Conservation (phyloP, 495 filamentous ascomycete genomes). For the Aspergillus nidulans region DNA sequence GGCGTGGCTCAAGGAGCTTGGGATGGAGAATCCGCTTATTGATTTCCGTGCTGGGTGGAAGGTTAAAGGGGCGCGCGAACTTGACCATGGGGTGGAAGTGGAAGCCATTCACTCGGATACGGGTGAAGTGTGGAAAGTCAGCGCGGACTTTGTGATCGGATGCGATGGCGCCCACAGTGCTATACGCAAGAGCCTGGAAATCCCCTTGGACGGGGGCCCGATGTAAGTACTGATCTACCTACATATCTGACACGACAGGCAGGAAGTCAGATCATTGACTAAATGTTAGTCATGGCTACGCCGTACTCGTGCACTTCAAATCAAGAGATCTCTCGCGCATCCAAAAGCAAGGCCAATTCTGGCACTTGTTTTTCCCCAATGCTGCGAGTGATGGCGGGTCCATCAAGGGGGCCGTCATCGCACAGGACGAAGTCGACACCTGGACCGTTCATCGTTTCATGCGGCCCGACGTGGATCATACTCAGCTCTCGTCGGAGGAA, state of each 20-base stretch:
- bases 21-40: slow-evolving; percentile 1
- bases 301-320: slow-evolving; percentile 25
- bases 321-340: slow-evolving; percentile 19
- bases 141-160: slow-evolving; percentile 8
- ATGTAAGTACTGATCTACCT: neutral
- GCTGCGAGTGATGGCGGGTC: neutral
- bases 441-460: slow-evolving; percentile 24
- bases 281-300: too few species aligned
- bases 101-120: neutral
- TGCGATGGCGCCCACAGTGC: slow-evolving; percentile 19
- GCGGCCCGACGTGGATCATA: neutral
- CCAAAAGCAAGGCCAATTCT: slow-evolving; percentile 22
- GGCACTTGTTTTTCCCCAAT: slow-evolving; percentile 22
- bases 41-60: slow-evolving; percentile 10
- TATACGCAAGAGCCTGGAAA: slow-evolving; percentile 10
- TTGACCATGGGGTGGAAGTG: neutral
- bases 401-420: slow-evolving; percentile 11
- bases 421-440: slow-evolving; percentile 26
- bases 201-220: slow-evolving; percentile 15
- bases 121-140: neutral
- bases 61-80: neutral
- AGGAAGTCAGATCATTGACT: too few species aligned
- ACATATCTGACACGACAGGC: too few species aligned
- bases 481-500: neutral
- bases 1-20: slow-evolving; percentile 18